phyloP scores from a whole-genome alignment of 1,284 basidiomycete genomes.

The Fomitopsis pinicola region DNA sequence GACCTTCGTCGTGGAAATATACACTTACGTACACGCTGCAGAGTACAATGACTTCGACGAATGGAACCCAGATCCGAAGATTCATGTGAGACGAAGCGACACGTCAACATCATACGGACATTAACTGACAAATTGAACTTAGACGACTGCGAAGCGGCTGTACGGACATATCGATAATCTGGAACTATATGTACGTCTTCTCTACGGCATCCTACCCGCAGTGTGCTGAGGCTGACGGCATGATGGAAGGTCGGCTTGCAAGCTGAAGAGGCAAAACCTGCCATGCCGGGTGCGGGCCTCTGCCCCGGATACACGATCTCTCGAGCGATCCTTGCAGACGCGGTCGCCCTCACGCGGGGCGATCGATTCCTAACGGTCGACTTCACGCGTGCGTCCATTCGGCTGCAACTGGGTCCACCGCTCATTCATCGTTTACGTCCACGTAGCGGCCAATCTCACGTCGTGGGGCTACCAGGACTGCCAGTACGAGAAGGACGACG shows the following conservation, averaged over 20 bases:
- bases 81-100: conserved; percentile 38
- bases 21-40: neutral
- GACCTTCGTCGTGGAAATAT: neutral
- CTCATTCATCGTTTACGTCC: neutral
- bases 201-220: conserved; percentile 39
- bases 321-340: conserved; percentile 80
- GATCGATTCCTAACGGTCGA: conserved; percentile 81
- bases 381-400: conserved; percentile 44
- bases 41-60: conserved; percentile 59
- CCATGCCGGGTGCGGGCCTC: conserved; percentile 72
- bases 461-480: conserved; percentile 75
- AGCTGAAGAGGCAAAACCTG: conserved; percentile 70
- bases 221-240: conserved; percentile 27
- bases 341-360: conserved; percentile 66
- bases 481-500: conserved; percentile 57
- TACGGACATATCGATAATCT: conserved; percentile 76
- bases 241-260: conserved; percentile 35
- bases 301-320: conserved; percentile 89
- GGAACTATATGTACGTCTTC: conserved; percentile 48
- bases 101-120: neutral
- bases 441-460: conserved; percentile 63
- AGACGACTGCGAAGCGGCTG: conserved; percentile 63
- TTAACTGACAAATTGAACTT: neutral
- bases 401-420: neutral
- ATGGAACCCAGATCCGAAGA: conserved; percentile 70